phyloP scores from a whole-genome alignment of 2,329 filamentous ascomycete species.

The Fusarium sp. region DNA sequence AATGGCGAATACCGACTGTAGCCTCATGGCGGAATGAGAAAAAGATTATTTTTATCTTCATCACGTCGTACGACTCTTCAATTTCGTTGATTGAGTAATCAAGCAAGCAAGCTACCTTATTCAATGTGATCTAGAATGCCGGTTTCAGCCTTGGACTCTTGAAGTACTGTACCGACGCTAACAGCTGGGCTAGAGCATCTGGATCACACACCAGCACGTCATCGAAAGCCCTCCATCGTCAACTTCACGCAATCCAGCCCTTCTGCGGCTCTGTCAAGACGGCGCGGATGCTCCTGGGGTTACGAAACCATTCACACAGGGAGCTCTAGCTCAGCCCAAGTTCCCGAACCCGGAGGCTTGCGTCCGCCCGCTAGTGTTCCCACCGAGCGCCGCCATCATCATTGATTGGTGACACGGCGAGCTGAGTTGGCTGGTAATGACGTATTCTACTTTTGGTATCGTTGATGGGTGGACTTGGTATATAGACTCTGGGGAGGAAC shows the following conservation, averaged over 20 bases:
- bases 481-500: conserved; percentile 19
- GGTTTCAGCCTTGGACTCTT: not conserved
- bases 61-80: not conserved
- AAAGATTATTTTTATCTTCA: not conserved
- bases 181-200: not conserved
- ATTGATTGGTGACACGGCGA: conserved; percentile 29
- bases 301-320: not conserved
- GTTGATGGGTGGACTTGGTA: conserved; percentile 30
- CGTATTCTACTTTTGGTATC: conserved; percentile 38
- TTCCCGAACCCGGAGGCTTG: conserved; percentile 34
- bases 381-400: conserved; percentile 10
- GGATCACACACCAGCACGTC: not conserved
- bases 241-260: conserved; percentile 6
- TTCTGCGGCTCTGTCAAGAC: conserved; percentile 3
- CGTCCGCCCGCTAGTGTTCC: conserved; percentile 26
- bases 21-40: not conserved
- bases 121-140: not conserved
- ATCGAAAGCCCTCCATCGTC: not conserved
- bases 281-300: not conserved
- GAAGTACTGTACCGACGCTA: not conserved
- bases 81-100: not conserved
- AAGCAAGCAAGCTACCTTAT: not conserved
- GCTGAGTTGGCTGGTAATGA: conserved; percentile 35
- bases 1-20: not conserved
- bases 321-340: conserved; percentile 16